Evolutionary conservation across 768 basidiomycete genomes (phyloP), one percentile per base, ranked within the genome.

Genomic region (Phanerodontia chrysosporium): DNA sequence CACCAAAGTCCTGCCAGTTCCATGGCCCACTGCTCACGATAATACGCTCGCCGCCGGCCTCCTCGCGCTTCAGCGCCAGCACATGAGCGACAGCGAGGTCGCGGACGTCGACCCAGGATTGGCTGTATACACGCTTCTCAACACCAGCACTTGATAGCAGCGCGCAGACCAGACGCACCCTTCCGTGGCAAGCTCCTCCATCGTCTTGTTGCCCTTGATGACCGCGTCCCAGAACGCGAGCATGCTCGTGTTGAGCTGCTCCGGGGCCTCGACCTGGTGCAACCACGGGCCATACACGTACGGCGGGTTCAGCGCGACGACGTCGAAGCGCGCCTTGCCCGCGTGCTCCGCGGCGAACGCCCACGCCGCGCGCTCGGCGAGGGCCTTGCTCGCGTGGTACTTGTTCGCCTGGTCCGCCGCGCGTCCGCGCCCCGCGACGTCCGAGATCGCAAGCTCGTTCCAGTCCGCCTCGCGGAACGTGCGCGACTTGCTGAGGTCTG

Each of bases 351-450:
- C 51, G 29, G 49, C 35, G 36, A 64, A 60, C 13, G 56, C 58
- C 62, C 62, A 68, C 12, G 55, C 65, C 14, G 63, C 62, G 24
- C 51, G 54, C 72, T 92, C 89, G 0, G 86, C 85, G 2, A 88
- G 73, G 0, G 76, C 78, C 73, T 90, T 90, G n/a, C 81, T 82
- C 1, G 84, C 83, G 18, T 74, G 67, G 68, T 90, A 90, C 63
- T 80, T 83, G 21, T 35, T 69, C 59, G 18, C 68, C 60, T 0
- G 60, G 59, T 0, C 67, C 57, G 0, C 58, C 63, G 64, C 22
- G 64, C 58, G 22, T 45, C 63, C 53, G 42, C 70, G 64, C 59
- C 70, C 61, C 57, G 71, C 66, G 39, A 76, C 69, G 7, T 70
- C 64, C 28, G 63, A 51, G n/a, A 67, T 58, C 5, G 71, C 64